Conservation (phyloP, 1,284 basidiomycete species). For the Sutorius eximius region DNA sequence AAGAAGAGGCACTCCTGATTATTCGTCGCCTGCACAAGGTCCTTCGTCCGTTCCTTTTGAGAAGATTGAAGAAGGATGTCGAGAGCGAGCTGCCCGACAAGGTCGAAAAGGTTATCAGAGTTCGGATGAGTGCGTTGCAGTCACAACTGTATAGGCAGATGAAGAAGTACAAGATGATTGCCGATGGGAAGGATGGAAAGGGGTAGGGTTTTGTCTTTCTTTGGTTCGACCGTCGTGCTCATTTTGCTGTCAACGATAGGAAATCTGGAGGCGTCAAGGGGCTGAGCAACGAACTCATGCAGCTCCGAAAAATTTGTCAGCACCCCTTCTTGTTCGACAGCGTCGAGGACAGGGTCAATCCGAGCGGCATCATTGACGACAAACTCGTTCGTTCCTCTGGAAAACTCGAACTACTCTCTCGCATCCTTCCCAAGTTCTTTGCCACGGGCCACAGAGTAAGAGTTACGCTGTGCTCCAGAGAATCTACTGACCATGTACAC, state of each 20-base stretch:
- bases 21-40: slow-evolving; percentile 99
- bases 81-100: slow-evolving; percentile 98
- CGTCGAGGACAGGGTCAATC: slow-evolving; percentile 91
- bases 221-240: slow-evolving; percentile 1
- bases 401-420: slow-evolving; percentile 94
- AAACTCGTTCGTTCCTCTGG: slow-evolving; percentile 87
- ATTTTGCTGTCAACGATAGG: slow-evolving; percentile 36
- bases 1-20: slow-evolving; percentile 98
- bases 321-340: slow-evolving; percentile 96
- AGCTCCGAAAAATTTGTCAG: slow-evolving; percentile 98
- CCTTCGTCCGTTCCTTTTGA: slow-evolving; percentile 93
- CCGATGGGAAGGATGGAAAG: slow-evolving; percentile 77
- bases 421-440: slow-evolving; percentile 95
- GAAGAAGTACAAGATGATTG: slow-evolving; percentile 97
- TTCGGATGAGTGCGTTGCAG: slow-evolving; percentile 95
- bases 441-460: slow-evolving; percentile 86
- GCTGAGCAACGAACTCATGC: slow-evolving; percentile 98
- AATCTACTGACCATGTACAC: slow-evolving; percentile 3
- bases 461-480: neutral
- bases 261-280: slow-evolving; percentile 80
- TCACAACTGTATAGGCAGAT: slow-evolving; percentile 96
- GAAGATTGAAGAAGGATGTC: slow-evolving; percentile 98
- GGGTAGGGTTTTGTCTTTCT: slow-evolving; percentile 42
- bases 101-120: slow-evolving; percentile 99
- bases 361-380: slow-evolving; percentile 78